Conservation (phyloP, 768 basidiomycete species). For the Suillus ampliporus region DNA sequence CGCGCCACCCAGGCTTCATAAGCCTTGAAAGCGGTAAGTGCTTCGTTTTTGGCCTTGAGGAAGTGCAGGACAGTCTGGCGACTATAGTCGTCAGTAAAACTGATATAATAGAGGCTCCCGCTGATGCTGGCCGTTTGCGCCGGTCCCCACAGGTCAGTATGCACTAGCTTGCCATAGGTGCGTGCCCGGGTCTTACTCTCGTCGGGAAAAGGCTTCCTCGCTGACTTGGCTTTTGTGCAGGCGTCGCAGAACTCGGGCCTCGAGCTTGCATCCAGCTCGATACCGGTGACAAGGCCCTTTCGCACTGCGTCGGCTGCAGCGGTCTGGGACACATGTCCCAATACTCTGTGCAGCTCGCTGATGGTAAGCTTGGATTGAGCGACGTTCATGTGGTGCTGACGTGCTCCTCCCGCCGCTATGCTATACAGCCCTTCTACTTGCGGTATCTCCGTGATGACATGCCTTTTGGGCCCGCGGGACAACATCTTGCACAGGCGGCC, state of each 20-base stretch:
- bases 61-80: conserved; percentile 30
- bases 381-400: neutral
- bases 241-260: conserved; percentile 25
- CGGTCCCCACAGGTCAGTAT: conserved; percentile 9
- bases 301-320: neutral
- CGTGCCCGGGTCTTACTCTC: neutral
- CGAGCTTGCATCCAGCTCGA: too few relatives aligned
- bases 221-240: conserved; percentile 33
- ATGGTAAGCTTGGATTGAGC: neutral
- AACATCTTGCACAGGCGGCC: too few relatives aligned
- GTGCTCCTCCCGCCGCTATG: too few relatives aligned
- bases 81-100: conserved; percentile 41
- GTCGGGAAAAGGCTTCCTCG: conserved; percentile 27
- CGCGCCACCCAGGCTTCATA: conserved; percentile 27
- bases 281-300: too few relatives aligned
- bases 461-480: too few relatives aligned
- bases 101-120: conserved; percentile 37
- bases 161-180: conserved; percentile 8
- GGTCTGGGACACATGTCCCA: neutral
- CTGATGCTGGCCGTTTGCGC: conserved; percentile 13
- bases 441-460: too few relatives aligned
- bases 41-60: conserved; percentile 35
- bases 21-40: conserved; percentile 29
- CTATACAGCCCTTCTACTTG: too few relatives aligned
- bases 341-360: neutral